phyloP scores from a whole-genome alignment of 768 basidiomycete species.

The Boletus tomentosulus region DNA sequence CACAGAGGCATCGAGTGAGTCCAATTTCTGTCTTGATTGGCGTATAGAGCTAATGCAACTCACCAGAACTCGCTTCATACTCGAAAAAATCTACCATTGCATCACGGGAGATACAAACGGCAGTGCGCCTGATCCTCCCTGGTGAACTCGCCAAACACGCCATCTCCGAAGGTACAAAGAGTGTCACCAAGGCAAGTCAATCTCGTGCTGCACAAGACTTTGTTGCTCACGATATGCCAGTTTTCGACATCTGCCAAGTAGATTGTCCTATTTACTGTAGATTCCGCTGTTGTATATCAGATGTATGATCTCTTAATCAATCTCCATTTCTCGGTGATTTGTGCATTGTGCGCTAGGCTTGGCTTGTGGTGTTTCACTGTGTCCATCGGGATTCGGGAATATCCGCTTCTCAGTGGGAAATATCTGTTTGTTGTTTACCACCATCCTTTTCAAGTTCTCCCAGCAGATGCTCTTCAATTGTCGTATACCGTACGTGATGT shows the following conservation, averaged over 20 bases:
- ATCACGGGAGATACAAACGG: conserved; percentile 96
- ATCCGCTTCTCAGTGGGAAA: neutral
- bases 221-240: conserved; percentile 17
- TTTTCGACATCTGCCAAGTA: conserved; percentile 48
- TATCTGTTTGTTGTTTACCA: neutral
- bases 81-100: conserved; percentile 99
- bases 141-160: conserved; percentile 99
- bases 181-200: conserved; percentile 52
- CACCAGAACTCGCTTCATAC: conserved; percentile 87
- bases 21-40: neutral
- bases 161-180: conserved; percentile 90
- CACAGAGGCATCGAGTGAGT: conserved; percentile 80
- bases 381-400: neutral
- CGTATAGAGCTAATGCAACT: neutral
- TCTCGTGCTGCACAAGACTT: neutral
- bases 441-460: neutral
- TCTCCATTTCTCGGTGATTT: neutral
- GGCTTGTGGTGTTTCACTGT: neutral
- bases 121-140: conserved; percentile 91
- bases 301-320: conserved; percentile 31
- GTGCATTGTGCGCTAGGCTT: too few species aligned
- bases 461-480: neutral
- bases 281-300: conserved; percentile 29
- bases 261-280: conserved; percentile 19
- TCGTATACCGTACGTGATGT: neutral